Conservation (phyloP, 2,329 filamentous ascomycete genomes). For the Fusarium floridanum region DNA sequence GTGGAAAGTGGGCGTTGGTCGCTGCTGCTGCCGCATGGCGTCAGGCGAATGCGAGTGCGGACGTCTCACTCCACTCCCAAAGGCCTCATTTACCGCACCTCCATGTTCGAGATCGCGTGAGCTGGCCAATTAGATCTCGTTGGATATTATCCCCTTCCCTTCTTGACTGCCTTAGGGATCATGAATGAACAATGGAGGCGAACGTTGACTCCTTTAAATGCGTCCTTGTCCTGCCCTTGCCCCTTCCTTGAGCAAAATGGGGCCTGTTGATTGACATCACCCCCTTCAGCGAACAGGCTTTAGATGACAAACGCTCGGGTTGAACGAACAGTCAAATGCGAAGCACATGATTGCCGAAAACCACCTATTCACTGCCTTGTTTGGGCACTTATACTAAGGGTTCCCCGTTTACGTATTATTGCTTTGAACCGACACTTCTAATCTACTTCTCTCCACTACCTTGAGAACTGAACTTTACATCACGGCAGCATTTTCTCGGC, state of each 20-base stretch:
- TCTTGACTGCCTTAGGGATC: not conserved
- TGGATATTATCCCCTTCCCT: not conserved
- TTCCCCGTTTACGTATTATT: not conserved
- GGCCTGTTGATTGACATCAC: not conserved
- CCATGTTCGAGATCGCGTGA: not conserved
- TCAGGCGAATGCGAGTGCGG: conserved; percentile 36
- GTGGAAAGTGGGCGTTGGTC: conserved; percentile 1
- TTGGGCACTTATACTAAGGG: not conserved
- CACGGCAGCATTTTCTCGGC: not conserved
- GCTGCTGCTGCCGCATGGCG: not conserved
- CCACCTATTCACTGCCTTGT: not conserved
- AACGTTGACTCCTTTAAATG: not conserved
- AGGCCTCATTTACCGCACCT: not conserved
- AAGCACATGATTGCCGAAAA: not conserved
- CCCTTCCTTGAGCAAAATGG: not conserved
- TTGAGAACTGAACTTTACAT: not conserved
- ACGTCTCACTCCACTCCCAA: conserved; percentile 20
- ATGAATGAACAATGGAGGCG: not conserved
- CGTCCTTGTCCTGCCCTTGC: not conserved
- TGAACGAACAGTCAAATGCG: not conserved
- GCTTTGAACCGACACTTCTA: not conserved
- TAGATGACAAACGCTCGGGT: not conserved
- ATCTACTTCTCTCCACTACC: not conserved
- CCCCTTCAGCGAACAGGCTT: not conserved
- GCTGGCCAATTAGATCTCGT: not conserved